Conservation (phyloP, 140 eudicot genomes). For the Flaveria floridana region DNA sequence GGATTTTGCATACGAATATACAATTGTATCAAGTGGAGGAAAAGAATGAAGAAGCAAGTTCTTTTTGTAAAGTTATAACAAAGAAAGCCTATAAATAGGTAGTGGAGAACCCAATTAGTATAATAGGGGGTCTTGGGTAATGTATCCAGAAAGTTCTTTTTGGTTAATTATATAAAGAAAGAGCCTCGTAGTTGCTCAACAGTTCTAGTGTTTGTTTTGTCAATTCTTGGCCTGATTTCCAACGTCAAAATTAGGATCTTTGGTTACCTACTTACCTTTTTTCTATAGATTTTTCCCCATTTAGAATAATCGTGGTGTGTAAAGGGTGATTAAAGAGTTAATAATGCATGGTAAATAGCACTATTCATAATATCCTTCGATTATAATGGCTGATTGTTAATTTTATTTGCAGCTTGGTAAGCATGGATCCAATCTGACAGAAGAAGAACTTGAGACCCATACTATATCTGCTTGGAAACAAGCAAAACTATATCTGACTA, state of each 20-base stretch:
- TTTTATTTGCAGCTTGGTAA: conserved; percentile 66
- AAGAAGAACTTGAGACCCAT: conserved; percentile 95
- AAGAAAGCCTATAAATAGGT: no score
- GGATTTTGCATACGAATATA: no score
- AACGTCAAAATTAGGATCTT: neutral
- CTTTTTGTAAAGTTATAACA: no score
- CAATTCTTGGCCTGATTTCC: neutral
- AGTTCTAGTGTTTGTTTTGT: no score
- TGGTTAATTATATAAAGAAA: no score
- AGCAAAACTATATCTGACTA: conserved; percentile 56
- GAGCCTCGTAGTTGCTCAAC: no score
- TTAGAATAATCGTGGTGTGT: neutral
- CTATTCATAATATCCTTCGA: neutral
- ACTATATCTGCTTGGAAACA: conserved; percentile 99
- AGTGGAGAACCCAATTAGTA: no score
- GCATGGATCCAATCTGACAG: conserved; percentile 89
- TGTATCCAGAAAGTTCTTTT: no score
- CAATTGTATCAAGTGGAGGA: no score
- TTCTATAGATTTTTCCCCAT: neutral
- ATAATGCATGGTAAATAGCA: neutral
- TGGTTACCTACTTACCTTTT: neutral
- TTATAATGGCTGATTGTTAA: conserved; percentile 14
- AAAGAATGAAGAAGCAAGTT: no score
- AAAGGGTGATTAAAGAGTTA: conserved; percentile 10
- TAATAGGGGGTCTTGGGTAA: no score